These are phyloP conservation scores for Lenzites betulinus DNA, from an alignment of 768 basidiomycete species.

Conservation along the genomic window DNA sequence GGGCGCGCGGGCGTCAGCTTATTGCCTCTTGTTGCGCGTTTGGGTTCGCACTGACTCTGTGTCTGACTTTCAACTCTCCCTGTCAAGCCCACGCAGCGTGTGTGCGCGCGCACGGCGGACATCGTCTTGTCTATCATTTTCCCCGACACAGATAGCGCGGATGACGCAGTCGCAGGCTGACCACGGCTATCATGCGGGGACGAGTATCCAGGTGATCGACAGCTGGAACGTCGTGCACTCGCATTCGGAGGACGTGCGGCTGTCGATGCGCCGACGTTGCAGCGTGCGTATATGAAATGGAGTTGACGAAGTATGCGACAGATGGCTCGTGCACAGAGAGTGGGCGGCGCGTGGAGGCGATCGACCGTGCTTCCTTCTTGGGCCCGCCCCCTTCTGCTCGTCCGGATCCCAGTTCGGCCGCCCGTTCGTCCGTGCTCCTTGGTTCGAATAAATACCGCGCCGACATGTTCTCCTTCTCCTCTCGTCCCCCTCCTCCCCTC, in stretches of 20 bases:
- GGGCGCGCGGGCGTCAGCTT: slow-evolving; percentile 2
- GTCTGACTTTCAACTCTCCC: slow-evolving; percentile 18
- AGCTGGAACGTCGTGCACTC: slow-evolving; percentile 5
- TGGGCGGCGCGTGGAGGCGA: slow-evolving; percentile 10
- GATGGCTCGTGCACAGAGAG: not conserved
- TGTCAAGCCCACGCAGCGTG: slow-evolving; percentile 11
- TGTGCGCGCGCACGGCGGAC: not conserved
- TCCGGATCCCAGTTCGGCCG: slow-evolving; percentile 11
- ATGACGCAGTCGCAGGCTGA: not conserved
- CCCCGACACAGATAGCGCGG: not conserved
- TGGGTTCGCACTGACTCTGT: slow-evolving; percentile 1
- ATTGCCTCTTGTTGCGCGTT: not conserved
- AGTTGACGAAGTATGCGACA: slow-evolving; percentile 12
- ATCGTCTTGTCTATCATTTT: not conserved
- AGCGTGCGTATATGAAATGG: slow-evolving; percentile 3
- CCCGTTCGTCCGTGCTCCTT: slow-evolving; percentile 13
- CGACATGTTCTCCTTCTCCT: slow-evolving; percentile 11
- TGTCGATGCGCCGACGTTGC: not conserved
- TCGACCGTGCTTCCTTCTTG: slow-evolving; percentile 20
- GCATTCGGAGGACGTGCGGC: not conserved
- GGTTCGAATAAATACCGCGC: slow-evolving; percentile 23
- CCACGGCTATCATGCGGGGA: slow-evolving; percentile 7
- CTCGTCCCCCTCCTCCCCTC: slow-evolving; percentile 18
- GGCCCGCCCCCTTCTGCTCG: slow-evolving; percentile 4
- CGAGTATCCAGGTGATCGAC: slow-evolving; percentile 15